Conservation (phyloP, 2,329 filamentous ascomycete species). For the Cryphonectria parasitica region DNA sequence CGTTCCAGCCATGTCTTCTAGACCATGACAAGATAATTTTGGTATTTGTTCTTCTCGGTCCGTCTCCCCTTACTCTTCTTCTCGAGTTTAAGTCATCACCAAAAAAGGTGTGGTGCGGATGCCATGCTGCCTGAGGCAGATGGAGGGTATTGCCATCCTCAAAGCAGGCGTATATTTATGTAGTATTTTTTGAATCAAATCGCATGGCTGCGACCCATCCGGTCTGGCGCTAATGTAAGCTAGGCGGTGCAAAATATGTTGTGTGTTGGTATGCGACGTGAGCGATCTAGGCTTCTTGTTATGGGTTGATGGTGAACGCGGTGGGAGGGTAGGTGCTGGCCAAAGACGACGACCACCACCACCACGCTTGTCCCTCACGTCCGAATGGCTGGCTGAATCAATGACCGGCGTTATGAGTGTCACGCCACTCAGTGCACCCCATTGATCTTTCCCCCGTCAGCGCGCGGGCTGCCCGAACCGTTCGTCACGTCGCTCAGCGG, state of each 20-base stretch:
- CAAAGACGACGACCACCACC: not conserved
- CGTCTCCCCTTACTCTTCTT: not conserved
- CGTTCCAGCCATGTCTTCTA: not conserved
- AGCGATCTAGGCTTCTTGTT: not conserved
- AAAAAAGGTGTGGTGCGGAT: not conserved
- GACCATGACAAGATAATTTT: not conserved
- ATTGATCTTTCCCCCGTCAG: slow-evolving; percentile 40
- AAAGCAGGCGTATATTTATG: not conserved
- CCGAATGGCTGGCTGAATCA: not conserved
- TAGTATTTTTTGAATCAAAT: not conserved
- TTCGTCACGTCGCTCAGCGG: slow-evolving; percentile 32
- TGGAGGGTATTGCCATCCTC: not conserved
- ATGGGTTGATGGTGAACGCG: not conserved
- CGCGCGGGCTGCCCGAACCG: slow-evolving; percentile 40
- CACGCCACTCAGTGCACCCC: slow-evolving; percentile 35
- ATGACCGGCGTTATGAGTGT: not conserved
- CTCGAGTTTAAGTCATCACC: not conserved
- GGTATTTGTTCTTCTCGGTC: not conserved
- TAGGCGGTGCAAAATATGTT: not conserved
- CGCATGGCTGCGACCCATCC: not conserved
- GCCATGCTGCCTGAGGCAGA: not conserved
- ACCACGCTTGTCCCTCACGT: not conserved
- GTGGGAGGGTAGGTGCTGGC: not conserved
- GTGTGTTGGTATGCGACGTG: not conserved
- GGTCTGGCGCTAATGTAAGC: not conserved